Percentiles rank a stretch among this genome's conserved stretches.
Conservation (phyloP, 768 basidiomycete species). For the Podaxis sp. region DNA sequence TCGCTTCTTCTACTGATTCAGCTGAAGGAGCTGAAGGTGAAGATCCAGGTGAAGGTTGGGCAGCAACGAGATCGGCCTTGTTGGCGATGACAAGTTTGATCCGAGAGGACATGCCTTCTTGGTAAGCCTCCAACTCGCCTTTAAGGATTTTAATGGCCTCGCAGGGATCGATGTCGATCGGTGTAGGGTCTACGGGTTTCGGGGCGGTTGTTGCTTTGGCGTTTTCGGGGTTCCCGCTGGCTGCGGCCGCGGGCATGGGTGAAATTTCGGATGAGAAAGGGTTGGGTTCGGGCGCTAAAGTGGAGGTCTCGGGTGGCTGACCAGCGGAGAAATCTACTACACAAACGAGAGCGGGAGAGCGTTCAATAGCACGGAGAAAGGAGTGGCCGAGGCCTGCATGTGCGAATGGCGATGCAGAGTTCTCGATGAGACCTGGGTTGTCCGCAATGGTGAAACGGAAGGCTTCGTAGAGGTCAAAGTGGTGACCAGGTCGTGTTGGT, state of each 20-base stretch:
- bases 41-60: conserved; percentile 7
- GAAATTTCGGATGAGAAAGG: not conserved
- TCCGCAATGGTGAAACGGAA: conserved; percentile 96
- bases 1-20: conserved; percentile 50
- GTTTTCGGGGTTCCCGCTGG: not conserved
- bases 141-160: conserved; percentile 70
- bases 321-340: conserved; percentile 84
- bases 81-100: conserved; percentile 87
- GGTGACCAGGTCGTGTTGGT: conserved; percentile 33
- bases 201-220: not conserved
- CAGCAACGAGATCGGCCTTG: conserved; percentile 86
- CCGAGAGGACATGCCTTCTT: conserved; percentile 72
- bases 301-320: not conserved
- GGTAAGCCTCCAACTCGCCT: conserved; percentile 83
- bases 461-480: conserved; percentile 63
- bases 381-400: conserved; percentile 86
- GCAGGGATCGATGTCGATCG: conserved; percentile 51
- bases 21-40: conserved; percentile 32
- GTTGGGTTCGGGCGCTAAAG: not conserved
- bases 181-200: not conserved
- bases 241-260: not conserved
- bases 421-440: conserved; percentile 93
- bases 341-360: conserved; percentile 86
- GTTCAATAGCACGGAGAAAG: conserved; percentile 90
- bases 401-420: conserved; percentile 28